Evolutionary conservation across 1,284 basidiomycete species (phyloP).

Genomic region (Taiwanofungus camphoratus): DNA sequence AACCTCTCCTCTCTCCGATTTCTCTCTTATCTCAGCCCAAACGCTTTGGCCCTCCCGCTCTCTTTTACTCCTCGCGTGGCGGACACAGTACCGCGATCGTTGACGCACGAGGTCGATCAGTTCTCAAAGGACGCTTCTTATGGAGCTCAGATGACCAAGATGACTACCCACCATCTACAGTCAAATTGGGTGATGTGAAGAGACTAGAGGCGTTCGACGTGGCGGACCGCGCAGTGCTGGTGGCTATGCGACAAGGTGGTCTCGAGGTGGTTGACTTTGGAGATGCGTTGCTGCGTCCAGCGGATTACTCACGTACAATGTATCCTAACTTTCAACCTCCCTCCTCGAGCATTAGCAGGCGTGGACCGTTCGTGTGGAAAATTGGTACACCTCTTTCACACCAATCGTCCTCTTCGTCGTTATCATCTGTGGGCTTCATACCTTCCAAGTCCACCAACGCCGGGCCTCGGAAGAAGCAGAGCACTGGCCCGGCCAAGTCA

Average conservation of each 20-base stretch:
- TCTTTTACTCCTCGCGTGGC: conserved; percentile 83
- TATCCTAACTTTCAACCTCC: conserved; percentile 64
- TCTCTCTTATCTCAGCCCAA: conserved; percentile 76
- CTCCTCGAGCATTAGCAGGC: conserved; percentile 54
- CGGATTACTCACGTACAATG: conserved; percentile 63
- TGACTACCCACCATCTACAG: conserved; percentile 35
- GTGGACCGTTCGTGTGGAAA: conserved; percentile 72
- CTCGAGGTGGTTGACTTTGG: conserved; percentile 72
- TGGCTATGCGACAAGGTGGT: conserved; percentile 78
- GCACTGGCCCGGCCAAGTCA: conserved; percentile 42
- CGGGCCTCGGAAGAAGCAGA: conserved; percentile 40
- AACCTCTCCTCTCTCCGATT: conserved; percentile 66
- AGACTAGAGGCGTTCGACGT: conserved; percentile 75
- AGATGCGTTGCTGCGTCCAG: conserved; percentile 71
- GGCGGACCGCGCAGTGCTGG: conserved; percentile 63
- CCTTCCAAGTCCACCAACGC: conserved; percentile 33
- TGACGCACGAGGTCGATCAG: conserved; percentile 74
- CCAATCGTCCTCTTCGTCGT: conserved; percentile 30
- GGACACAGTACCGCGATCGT: conserved; percentile 82
- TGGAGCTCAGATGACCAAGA: conserved; percentile 67
- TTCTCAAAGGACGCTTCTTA: conserved; percentile 70
- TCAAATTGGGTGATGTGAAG: conserved; percentile 71
- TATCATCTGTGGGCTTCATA: conserved; percentile 33
- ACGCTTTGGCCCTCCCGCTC: conserved; percentile 79
- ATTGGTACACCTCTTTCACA: conserved; percentile 61